phyloP scores from a whole-genome alignment of 805 yeast genomes.

The Metschnikowia continentalis region DNA sequence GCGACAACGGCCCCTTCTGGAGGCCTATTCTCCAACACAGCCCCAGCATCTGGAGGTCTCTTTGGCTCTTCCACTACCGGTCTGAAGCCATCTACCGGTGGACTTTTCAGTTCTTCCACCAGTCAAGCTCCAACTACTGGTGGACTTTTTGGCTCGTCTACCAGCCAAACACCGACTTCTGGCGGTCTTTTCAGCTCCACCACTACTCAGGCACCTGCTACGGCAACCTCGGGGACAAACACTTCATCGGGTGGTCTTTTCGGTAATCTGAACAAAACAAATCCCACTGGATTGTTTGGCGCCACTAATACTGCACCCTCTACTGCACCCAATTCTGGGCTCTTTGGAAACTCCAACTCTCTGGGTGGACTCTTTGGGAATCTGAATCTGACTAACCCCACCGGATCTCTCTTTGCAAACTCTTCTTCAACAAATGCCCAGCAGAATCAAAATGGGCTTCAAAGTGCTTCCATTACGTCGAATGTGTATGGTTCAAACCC shows the following conservation, averaged over 20 bases:
- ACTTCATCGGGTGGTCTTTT: constrained; percentile 1
- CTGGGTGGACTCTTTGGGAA: constrained; percentile 3
- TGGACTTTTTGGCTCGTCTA: constrained; percentile 26
- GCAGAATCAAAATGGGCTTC: background rate
- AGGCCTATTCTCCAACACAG: constrained; percentile 2
- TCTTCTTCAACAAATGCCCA: background rate
- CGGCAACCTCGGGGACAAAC: background rate
- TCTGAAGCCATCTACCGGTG: background rate
- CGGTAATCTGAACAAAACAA: background rate
- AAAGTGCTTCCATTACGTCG: background rate
- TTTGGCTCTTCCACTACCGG: constrained; percentile 2
- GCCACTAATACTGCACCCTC: constrained; percentile 7
- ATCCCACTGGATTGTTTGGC: constrained; percentile 18
- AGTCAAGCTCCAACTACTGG: background rate
- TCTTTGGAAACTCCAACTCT: constrained; percentile 22
- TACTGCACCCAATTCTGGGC: constrained; percentile 9
- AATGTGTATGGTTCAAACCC: constrained; percentile 31
- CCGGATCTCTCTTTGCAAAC: constrained; percentile 3
- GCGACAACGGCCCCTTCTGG: background rate
- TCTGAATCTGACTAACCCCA: background rate
- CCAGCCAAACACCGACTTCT: constrained; percentile 4
- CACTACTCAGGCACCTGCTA: background rate
- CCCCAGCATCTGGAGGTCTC: constrained; percentile 1
- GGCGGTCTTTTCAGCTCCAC: constrained; percentile 20
- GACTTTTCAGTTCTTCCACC: background rate